Evolutionary conservation across 2,329 filamentous ascomycete genomes (phyloP).

Genomic region (Alternaria metachromatica): DNA sequence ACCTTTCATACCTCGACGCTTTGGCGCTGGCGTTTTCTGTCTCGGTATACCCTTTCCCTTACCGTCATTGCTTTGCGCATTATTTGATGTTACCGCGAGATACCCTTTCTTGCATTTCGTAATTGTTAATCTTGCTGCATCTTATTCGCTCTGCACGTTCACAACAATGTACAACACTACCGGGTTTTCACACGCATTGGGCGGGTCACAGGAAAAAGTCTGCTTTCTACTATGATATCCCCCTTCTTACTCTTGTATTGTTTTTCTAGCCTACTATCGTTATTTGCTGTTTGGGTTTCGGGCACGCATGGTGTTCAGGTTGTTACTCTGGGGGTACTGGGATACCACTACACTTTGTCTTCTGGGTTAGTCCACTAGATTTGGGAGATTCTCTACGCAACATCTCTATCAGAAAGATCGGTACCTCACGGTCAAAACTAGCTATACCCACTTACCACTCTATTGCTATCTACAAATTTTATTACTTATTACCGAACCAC

Average conservation of each 20-base stretch:
- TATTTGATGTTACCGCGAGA: slow-evolving; percentile 47
- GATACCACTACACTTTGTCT: slow-evolving; percentile 22
- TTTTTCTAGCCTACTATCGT: slow-evolving; percentile 26
- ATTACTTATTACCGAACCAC: slow-evolving; percentile 11
- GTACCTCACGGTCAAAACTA: slow-evolving; percentile 42
- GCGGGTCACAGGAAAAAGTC: slow-evolving; percentile 47
- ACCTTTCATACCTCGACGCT: slow-evolving; percentile 25
- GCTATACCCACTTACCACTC: slow-evolving; percentile 32
- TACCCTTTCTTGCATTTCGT: slow-evolving; percentile 48
- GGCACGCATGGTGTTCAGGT: slow-evolving; percentile 28
- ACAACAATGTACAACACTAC: slow-evolving; percentile 44
- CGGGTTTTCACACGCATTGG: slow-evolving; percentile 42
- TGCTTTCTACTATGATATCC: slow-evolving; percentile 46
- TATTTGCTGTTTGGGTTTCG: slow-evolving; percentile 13
- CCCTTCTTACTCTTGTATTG: slow-evolving; percentile 22
- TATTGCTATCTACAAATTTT: slow-evolving; percentile 27
- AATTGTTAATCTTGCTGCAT: slow-evolving; percentile 48
- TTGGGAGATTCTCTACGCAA: slow-evolving; percentile 25
- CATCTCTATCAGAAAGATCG: slow-evolving; percentile 22
- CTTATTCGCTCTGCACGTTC: slow-evolving; percentile 41
- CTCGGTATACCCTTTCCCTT: slow-evolving; percentile 25
- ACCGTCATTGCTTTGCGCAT: slow-evolving; percentile 26
- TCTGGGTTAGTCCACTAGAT: slow-evolving; percentile 28
- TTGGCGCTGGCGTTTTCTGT: slow-evolving; percentile 38
- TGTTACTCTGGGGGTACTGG: slow-evolving; percentile 16